Conservation (phyloP, 805 yeast genomes). For the Saccharomycopsis fodiens region DNA sequence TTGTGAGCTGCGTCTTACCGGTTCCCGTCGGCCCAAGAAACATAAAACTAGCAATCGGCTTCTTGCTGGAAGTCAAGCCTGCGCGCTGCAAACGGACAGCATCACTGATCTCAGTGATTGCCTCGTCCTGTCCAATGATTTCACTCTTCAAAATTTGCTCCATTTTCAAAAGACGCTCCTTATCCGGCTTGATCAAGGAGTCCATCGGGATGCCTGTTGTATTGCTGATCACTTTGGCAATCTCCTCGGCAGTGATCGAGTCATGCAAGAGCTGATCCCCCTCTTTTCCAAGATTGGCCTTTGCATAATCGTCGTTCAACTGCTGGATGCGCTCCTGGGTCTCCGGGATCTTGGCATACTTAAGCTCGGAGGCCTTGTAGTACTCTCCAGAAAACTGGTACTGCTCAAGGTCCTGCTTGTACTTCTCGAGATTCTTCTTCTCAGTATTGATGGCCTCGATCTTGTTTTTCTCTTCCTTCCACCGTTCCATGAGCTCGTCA, state of each 20-base stretch:
- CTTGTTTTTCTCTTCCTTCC: conserved; percentile 78
- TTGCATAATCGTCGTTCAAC: conserved; percentile 23
- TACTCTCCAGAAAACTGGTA: conserved; percentile 81
- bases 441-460: conserved; percentile 74
- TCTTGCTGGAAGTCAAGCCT: conserved; percentile 85
- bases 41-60: conserved; percentile 95
- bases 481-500: conserved; percentile 62
- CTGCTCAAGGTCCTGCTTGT: conserved; percentile 73
- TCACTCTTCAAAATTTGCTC: conserved; percentile 66
- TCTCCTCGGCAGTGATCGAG: conserved; percentile 89
- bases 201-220: conserved; percentile 96
- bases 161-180: conserved; percentile 84
- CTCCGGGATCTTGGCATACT: conserved; percentile 80
- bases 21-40: conserved; percentile 98
- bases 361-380: conserved; percentile 81
- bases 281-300: conserved; percentile 28
- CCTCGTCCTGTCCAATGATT: conserved; percentile 95
- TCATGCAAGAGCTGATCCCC: conserved; percentile 59
- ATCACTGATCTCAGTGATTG: conserved; percentile 80
- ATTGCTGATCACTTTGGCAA: conserved; percentile 82
- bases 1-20: conserved; percentile 94
- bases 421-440: conserved; percentile 76
- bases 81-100: conserved; percentile 96
- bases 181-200: conserved; percentile 88
- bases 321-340: conserved; percentile 20